Conservation (phyloP, 192 early-diverging fungal species). For the Gaertneriomyces semiglobifer region DNA sequence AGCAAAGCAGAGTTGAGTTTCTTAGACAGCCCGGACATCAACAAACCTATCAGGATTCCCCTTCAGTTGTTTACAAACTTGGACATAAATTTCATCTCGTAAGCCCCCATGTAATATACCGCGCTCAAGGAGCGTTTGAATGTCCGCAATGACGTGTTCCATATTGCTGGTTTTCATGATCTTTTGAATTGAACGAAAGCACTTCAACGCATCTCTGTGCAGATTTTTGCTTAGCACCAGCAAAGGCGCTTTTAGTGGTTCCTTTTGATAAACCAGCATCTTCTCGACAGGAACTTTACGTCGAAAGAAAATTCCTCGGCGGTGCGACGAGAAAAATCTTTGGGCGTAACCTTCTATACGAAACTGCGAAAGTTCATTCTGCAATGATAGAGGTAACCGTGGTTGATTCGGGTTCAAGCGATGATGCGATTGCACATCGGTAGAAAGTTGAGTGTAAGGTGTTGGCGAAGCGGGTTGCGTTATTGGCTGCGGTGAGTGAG, state of each 20-base stretch:
- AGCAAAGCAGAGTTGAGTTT: not conserved
- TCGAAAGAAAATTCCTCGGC: constrained; percentile 80
- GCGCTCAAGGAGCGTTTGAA: constrained; percentile 72
- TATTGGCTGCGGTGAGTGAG: too few species aligned
- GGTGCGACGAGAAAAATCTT: constrained; percentile 87
- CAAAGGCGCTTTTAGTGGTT: constrained; percentile 71
- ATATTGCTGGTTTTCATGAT: constrained; percentile 71
- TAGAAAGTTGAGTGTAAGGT: too few species aligned
- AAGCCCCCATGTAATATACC: constrained; percentile 73
- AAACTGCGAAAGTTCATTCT: constrained; percentile 75
- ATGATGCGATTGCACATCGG: too few species aligned
- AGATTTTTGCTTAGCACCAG: constrained; percentile 78
- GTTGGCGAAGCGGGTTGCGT: too few species aligned
- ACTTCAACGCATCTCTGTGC: constrained; percentile 79
- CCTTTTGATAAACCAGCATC: constrained; percentile 78
- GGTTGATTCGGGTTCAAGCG: too few species aligned
- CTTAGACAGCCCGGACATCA: not conserved
- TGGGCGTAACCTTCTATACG: constrained; percentile 82
- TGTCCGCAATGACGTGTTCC: constrained; percentile 50
- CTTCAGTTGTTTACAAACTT: constrained; percentile 71
- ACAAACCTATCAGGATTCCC: constrained; percentile 29
- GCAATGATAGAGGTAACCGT: constrained; percentile 39
- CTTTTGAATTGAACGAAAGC: constrained; percentile 81
- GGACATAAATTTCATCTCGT: constrained; percentile 92
- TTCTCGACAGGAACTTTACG: constrained; percentile 84